phyloP scores from a whole-genome alignment of 1,284 basidiomycete genomes.

The Trametes polyzona region DNA sequence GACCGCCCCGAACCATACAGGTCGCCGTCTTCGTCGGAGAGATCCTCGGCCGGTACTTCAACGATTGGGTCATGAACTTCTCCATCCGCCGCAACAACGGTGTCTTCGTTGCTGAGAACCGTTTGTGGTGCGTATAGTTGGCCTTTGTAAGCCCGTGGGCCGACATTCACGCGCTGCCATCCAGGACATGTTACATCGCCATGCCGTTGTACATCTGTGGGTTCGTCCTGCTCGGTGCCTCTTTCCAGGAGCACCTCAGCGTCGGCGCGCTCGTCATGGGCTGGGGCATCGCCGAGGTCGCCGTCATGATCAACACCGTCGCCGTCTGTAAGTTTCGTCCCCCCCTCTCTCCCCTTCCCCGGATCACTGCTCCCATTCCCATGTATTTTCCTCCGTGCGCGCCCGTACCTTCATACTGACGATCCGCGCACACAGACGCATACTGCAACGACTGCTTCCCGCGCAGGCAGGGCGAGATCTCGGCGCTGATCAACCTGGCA shows the following conservation, averaged over 20 bases:
- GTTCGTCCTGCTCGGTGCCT: slow-evolving; percentile 61
- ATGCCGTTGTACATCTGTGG: slow-evolving; percentile 67
- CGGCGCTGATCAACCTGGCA: slow-evolving; percentile 61
- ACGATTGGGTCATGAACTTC: slow-evolving; percentile 68
- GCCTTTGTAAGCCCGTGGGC: too few species aligned
- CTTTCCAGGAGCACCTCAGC: slow-evolving; percentile 60
- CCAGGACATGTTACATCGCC: slow-evolving; percentile 67
- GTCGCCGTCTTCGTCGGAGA: slow-evolving; percentile 72
- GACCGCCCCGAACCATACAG: slow-evolving; percentile 34
- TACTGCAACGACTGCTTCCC: slow-evolving; percentile 54
- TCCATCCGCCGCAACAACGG: slow-evolving; percentile 63
- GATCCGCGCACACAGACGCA: slow-evolving; percentile 45
- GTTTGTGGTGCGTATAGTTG: slow-evolving; percentile 56
- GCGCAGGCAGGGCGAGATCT: slow-evolving; percentile 52
- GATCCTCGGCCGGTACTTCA: slow-evolving; percentile 64
- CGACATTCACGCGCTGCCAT: background rate
- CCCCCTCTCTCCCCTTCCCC: background rate
- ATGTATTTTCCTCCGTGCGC: too few species aligned
- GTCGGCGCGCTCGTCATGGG: slow-evolving; percentile 63
- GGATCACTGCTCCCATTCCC: too few species aligned
- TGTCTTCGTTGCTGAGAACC: slow-evolving; percentile 72
- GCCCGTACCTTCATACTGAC: background rate
- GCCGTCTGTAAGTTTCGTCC: slow-evolving; percentile 55
- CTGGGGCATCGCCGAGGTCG: slow-evolving; percentile 66
- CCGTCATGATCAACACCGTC: slow-evolving; percentile 69